Base-by-base conservation (phyloP, 2,329 filamentous ascomycete species). In the Sclerotinia subarctica region DNA sequence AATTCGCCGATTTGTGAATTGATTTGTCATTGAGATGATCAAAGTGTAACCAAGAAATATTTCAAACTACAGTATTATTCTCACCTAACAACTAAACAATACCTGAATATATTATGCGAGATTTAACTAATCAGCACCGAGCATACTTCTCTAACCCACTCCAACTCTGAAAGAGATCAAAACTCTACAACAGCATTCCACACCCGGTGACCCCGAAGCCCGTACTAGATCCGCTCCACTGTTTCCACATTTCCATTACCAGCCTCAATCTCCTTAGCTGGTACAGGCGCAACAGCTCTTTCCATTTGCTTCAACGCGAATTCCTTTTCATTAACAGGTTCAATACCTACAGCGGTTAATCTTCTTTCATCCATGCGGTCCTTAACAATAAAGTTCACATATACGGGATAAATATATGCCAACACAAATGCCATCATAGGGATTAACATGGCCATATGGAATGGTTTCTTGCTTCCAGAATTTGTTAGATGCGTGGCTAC, bases 401-500 rank as follows among this genome's bases (percentile, higher is more conserved):
- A 79, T 44, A 79, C 71, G 1, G 77, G 77, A 68, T 75, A 78
- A 24, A 76, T 73, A 64, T 77, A 78, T 24, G 74, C 74, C 67
- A 76, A 69, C 42, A 78, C 73, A 69, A 78, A 78, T 2, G 74
- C 77, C 29, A 62, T 73, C 69, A 78, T 72, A 0, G 78, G 77
- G 10, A 79, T 76, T 56, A 73, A 70, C 77, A 78, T 78, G 7
- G 77, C 76, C 63, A 68, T 71, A 54, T 72, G 69, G 8, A 70
- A 70, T 5, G 71, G 64, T 24, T 67, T 70, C 44, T 67, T 69
- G 58, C 67, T 66, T 19, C 58, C 65, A 8, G 26, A 64, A 17
- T 71, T 72, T 62, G 70, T 54, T n/a, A 68, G 19, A 63, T 68
- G 69, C 21, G 59, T 67, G 1, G 68, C 68, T 6, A 88, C 89